Base-by-base conservation (phyloP, 139 green algal genomes). In the Coelastrella sp. region DNA sequence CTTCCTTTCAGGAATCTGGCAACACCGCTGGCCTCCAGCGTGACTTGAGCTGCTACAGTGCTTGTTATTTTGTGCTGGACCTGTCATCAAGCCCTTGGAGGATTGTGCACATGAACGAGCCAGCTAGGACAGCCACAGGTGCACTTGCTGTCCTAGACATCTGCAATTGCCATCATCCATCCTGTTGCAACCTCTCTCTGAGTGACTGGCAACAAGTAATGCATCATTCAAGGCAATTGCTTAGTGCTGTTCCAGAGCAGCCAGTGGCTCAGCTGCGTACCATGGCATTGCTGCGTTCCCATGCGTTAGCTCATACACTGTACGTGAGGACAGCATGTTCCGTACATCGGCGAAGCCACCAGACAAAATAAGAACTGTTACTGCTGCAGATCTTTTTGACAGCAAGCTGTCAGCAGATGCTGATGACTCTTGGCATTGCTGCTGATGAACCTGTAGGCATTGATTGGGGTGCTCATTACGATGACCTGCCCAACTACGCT, bases 41-140 rank as follows among this genome's bases (percentile, higher is more conserved):
- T 35, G 57, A 20, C n/a, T 11, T 86, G 59, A 15, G 12, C 81
- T 86, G 81, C 11, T 86, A 74, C 81, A 73, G 14, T 49, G 35
- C 56, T 9, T 86, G 81, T 24, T 74, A 86, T 22, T 25, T 86
- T 24, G 81, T 86, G 81, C 81, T 86, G 22, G 81, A 86, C 81
- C 59, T 86, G 81, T 86, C 81, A 49, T 35, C 59, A 22, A 86
- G 27, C 81, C 81, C 81, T 4, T 86, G 81, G 81, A 58, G 81
- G 10, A 70, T 86, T 17, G n/a, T 86, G 81, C 81, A 86, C 59
- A 86, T 86, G 81, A 86, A 86, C 57, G 81, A 86, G 81, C 59
- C 81, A 27, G 81, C 81, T n/a, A 63, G 81, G 10, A 25, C 61
- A 49, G 81, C 60, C 27, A 86, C 81, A 86, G 81, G 81, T 86